Evolutionary conservation across 371 early-diverging fungal genomes (phyloP), one percentile per base, ranked within the genome.

Genomic region (Syncephalastrum contaminatum): DNA sequence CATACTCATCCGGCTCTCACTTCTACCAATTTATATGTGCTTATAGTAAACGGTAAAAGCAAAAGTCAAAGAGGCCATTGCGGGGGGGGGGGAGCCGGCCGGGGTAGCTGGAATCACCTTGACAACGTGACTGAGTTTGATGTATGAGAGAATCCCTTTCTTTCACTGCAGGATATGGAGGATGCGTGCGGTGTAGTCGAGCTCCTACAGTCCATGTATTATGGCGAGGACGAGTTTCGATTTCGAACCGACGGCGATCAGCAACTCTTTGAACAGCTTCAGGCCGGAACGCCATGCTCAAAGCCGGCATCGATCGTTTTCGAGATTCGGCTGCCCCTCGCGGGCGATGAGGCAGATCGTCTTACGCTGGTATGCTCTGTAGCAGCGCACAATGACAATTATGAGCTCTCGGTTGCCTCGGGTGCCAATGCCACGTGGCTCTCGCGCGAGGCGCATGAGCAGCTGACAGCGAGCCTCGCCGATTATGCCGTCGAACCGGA

Each of bases 331-430:
- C 16, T 51, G 52, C 43, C 46, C 2, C 24, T 43, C n/a, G 8
- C 45, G 6, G n/a, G 54, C 43, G 18, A 20, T 22, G 19, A 27
- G 13, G 19, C 20, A 1, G 14, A 36, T 16, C 51, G 20, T n/a
- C 16, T 50, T 30, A 18, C 25, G 4, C 4, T 50, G 3, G 19
- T 36, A 10, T 50, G 50, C 25, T 36, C 24, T 15, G 27, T 50
- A 15, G 20, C 50, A 24, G n/a, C 36, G 84, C 19, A 76, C 75
- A 47, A 77, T 84, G 47, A 77, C 84, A 41, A 71, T 64, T 19
- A 81, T 79, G 39, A 56, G 13, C 21, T 73, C 3, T 24, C 50
- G 12, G 48, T 70, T 48, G 58, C 73, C 2, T 67, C 64, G 1
- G 51, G 59, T 3, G 41, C 43, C 7, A 73, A 67, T 41, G 21